These are phyloP conservation scores for Omphalotus guepiniiformis DNA, from an alignment of 768 basidiomycete genomes.

Conservation along the genomic window DNA sequence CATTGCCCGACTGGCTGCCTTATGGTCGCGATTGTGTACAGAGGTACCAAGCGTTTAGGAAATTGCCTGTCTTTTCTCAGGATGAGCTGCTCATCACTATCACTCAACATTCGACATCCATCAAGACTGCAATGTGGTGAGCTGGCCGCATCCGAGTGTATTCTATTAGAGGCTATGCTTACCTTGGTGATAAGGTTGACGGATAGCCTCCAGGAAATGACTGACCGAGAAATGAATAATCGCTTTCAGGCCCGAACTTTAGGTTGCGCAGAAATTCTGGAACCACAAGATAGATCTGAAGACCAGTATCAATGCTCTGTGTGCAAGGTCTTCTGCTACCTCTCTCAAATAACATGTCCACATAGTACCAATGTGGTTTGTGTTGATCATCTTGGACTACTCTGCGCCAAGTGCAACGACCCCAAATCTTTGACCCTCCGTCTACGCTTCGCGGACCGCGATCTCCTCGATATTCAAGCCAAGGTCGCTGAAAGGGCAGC, in stretches of 20 bases:
- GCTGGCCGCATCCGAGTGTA: constrained; percentile 20
- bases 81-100: constrained; percentile 97
- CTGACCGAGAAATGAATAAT: constrained; percentile 69
- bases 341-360: constrained; percentile 84
- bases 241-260: constrained; percentile 59
- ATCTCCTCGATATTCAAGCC: constrained; percentile 61
- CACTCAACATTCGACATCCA: constrained; percentile 88
- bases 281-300: constrained; percentile 79
- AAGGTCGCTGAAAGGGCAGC: constrained; percentile 69
- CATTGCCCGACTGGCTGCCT: constrained; percentile 91
- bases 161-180: background rate
- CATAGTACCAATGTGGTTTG: constrained; percentile 82
- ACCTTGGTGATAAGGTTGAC: constrained; percentile 57
- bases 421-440: constrained; percentile 57
- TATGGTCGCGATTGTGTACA: constrained; percentile 85
- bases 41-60: constrained; percentile 86
- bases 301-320: constrained; percentile 93
- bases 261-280: constrained; percentile 63
- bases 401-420: constrained; percentile 62
- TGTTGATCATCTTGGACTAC: constrained; percentile 73
- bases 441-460: constrained; percentile 77
- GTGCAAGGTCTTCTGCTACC: constrained; percentile 94
- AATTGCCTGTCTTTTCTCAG: constrained; percentile 96
- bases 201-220: constrained; percentile 85
- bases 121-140: constrained; percentile 91